Conservation (phyloP, 176 grass and related monocot species). For the Oryza nivara region DNA sequence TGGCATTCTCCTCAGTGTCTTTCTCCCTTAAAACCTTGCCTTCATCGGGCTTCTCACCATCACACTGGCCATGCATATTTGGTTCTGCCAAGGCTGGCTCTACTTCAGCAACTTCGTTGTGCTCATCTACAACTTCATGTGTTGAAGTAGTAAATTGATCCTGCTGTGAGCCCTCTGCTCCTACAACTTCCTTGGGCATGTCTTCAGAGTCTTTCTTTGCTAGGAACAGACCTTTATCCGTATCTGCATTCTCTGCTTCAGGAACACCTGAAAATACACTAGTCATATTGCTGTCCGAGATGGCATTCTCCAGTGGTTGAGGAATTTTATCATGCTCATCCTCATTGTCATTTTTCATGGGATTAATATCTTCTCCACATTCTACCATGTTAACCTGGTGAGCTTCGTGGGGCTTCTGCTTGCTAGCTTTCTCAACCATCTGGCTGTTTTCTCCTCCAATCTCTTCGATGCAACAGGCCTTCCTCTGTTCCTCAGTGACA, state of each 20-base stretch:
- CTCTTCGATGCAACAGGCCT: constrained; percentile 29
- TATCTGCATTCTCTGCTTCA: constrained; percentile 2
- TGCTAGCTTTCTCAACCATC: constrained; percentile 29
- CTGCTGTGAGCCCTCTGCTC: constrained; percentile 23
- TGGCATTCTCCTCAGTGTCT: constrained; percentile 17
- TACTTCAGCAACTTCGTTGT: constrained; percentile 31
- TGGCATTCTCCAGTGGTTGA: constrained; percentile 13
- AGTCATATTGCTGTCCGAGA: not conserved
- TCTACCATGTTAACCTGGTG: constrained; percentile 25
- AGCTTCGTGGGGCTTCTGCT: constrained; percentile 18
- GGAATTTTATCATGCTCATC: constrained; percentile 17
- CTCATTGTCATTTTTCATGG: not conserved
- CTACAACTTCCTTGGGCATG: constrained; percentile 33
- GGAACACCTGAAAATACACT: not conserved
- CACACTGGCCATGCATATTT: constrained; percentile 2
- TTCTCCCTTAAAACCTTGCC: constrained; percentile 15
- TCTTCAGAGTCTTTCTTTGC: constrained; percentile 27
- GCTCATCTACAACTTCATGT: constrained; percentile 15
- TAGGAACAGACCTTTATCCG: constrained; percentile 3
- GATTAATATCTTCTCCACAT: constrained; percentile 21
- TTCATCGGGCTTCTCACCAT: constrained; percentile 8
- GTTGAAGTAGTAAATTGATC: constrained; percentile 17
- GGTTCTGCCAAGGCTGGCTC: not conserved
- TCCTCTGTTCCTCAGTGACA: constrained; percentile 19
- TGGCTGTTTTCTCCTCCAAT: constrained; percentile 27